Percentiles rank a stretch among this genome's conserved stretches.
phyloP scores from a whole-genome alignment of 257 asterid genomes.

The Plantago elongata region DNA sequence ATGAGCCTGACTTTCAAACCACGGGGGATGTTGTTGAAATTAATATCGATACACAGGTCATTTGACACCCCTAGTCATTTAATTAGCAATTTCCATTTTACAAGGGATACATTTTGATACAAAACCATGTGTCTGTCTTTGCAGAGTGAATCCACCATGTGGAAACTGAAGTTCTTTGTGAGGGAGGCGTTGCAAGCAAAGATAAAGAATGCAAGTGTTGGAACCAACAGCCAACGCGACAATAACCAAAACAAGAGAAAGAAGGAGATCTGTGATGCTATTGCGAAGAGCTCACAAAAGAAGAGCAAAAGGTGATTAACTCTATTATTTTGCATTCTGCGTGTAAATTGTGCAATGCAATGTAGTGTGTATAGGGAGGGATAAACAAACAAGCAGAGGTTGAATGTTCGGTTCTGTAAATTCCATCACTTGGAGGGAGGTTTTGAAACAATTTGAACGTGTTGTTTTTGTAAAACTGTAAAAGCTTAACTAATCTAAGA shows the following conservation, averaged over 20 bases:
- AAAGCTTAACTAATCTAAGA: too few relatives aligned
- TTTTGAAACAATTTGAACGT: too few relatives aligned
- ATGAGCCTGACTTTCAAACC: slow-evolving; percentile 52
- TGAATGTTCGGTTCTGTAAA: too few relatives aligned
- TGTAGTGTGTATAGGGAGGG: too few relatives aligned
- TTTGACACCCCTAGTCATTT: neutral
- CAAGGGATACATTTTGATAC: neutral
- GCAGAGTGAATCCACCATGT: slow-evolving; percentile 80
- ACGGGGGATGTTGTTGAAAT: slow-evolving; percentile 60
- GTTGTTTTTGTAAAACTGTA: too few relatives aligned
- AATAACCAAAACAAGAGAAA: slow-evolving; percentile 38
- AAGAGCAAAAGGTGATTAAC: slow-evolving; percentile 39
- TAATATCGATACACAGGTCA: slow-evolving; percentile 80
- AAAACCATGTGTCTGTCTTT: neutral
- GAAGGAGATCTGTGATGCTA: slow-evolving; percentile 42
- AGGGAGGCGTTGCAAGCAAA: slow-evolving; percentile 55
- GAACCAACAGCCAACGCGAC: slow-evolving; percentile 30
- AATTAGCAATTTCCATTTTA: neutral
- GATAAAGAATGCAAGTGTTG: slow-evolving; percentile 41
- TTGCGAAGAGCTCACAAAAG: slow-evolving; percentile 45
- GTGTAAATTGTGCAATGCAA: too few relatives aligned
- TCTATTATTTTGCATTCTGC: neutral
- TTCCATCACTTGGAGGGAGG: too few relatives aligned
- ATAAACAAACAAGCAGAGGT: too few relatives aligned
- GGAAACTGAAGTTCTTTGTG: slow-evolving; percentile 75